Base-by-base conservation (phyloP, 2,329 filamentous ascomycete species). In the Helminthosporium solani region DNA sequence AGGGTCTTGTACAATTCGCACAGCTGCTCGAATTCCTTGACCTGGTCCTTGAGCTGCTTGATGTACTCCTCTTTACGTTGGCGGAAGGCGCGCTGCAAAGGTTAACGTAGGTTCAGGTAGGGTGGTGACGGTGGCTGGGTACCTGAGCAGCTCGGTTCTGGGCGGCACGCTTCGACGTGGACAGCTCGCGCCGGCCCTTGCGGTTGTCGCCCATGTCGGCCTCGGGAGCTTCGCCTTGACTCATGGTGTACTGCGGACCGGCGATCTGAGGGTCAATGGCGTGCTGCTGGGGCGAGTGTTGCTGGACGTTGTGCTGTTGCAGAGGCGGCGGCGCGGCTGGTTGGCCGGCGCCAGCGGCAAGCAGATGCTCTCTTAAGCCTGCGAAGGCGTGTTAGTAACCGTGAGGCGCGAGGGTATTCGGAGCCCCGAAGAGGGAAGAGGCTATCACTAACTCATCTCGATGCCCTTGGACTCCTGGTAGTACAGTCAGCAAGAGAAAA, bases 21-120 rank as follows among this genome's bases (percentile, higher is more conserved):
- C 71, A 96, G 82, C 15, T 83, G 79, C 57, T 83, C 80, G 56
- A 84, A 88, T 23, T 94, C 88, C 61, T 89, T 85, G 41, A 96
- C 90, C 68, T 97, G 89, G 66, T 94, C 87, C 72, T 99, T 94
- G 6, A 99, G 81, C 70, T 95, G 95, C 76, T 95, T 95, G 71
- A 99, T 99, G 70, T 99, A 96, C 36, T 89, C 88, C 73, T 99
- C 94, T 70, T 99, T 99, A 53, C 94, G 87, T 74, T 97, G 91
- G 33, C 94, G 88, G 73, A 99, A 99, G 33, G 94, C 94, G 68
- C 94, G 84, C 92, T 99, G 56, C 15, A 8, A 18, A 7, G 15
- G 12, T 23, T 21, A 34, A 31, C 35, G 27, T 19, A 20, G 3
- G 4, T 30, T 23, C 28, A 21, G 28, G 21, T n/a, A 14, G 16